Conservation (phyloP, 73 alveolate genomes). For the Tetrahymena borealis region DNA sequence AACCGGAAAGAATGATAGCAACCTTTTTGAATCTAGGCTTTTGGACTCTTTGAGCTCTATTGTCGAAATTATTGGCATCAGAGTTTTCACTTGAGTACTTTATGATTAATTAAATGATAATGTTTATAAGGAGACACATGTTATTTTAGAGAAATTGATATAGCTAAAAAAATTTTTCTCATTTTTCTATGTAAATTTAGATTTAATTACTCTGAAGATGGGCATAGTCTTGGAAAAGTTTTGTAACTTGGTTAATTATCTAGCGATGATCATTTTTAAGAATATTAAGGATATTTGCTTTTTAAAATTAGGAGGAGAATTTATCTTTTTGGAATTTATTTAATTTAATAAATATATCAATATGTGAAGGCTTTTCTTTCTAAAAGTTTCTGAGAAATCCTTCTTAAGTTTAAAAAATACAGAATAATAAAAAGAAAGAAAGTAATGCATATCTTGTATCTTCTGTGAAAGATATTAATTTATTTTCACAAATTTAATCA, state of each 20-base stretch:
- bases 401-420: not conserved
- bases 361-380: not conserved
- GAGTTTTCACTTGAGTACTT: too few species aligned
- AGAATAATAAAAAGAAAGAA: not conserved
- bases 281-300: not conserved
- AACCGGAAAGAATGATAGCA: constrained; percentile 57
- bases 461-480: not conserved
- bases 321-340: not conserved
- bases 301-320: not conserved
- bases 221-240: not conserved
- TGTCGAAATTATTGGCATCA: not conserved
- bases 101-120: too few species aligned
- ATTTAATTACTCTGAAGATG: not conserved
- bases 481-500: too few species aligned
- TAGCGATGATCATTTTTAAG: not conserved
- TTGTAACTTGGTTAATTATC: not conserved
- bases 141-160: too few species aligned
- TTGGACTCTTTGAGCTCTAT: not conserved
- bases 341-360: not conserved
- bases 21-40: constrained; percentile 16
- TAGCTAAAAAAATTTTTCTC: too few species aligned
- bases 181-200: too few species aligned
- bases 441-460: not conserved
- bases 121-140: too few species aligned
- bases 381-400: not conserved